Evolutionary conservation across 2,329 filamentous ascomycete genomes (phyloP).

Genomic region (Calonectria pseudoreteaudii): DNA sequence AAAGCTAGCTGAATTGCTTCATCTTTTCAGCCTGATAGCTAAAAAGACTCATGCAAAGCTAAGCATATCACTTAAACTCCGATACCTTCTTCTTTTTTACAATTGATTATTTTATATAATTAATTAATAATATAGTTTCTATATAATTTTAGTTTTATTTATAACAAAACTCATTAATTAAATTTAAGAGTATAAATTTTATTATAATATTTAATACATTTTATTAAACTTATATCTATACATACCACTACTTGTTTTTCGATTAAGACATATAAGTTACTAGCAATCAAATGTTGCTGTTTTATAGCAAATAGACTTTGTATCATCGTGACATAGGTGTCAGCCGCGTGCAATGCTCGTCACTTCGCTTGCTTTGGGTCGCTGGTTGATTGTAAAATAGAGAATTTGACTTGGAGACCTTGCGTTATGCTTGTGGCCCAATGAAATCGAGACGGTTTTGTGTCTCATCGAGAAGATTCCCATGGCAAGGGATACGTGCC

Average conservation of each 20-base stretch:
- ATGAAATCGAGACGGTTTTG: background rate
- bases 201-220: no score
- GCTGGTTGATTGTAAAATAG: conserved; percentile 2
- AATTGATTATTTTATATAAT: no score
- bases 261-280: background rate
- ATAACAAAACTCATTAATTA: no score
- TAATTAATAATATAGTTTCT: no score
- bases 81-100: no score
- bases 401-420: conserved; percentile 1
- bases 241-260: background rate
- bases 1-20: no score
- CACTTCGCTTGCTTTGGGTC: background rate
- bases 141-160: no score
- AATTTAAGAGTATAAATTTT: no score
- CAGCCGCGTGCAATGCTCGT: background rate
- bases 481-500: conserved; percentile 80
- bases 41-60: no score
- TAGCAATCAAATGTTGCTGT: background rate
- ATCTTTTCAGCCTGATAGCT: no score
- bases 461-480: conserved; percentile 56
- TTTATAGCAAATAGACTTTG: no score
- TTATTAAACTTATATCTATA: background rate
- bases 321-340: background rate
- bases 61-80: no score
- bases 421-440: background rate